Evolutionary conservation across 1,284 basidiomycete genomes (phyloP).

Genomic region (Cystobasidiaceae sp.): DNA sequence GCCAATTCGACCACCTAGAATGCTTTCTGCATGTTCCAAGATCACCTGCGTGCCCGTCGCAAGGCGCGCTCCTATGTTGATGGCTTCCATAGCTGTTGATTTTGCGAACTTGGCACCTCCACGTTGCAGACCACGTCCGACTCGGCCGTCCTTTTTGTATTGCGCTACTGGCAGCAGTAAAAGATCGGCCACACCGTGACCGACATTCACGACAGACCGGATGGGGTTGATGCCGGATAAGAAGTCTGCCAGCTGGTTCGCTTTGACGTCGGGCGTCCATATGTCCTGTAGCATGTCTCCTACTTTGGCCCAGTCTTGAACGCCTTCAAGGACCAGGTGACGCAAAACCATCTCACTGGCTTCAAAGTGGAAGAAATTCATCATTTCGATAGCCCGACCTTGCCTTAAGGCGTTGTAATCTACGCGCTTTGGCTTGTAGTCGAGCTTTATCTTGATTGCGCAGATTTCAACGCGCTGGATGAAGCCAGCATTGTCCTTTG

Average conservation of each 20-base stretch:
- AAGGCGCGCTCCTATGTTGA: slow-evolving; percentile 87
- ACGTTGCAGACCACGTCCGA: slow-evolving; percentile 87
- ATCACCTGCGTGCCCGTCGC: slow-evolving; percentile 97
- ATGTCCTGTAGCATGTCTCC: slow-evolving; percentile 89
- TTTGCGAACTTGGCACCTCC: slow-evolving; percentile 87
- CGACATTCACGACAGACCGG: slow-evolving; percentile 90
- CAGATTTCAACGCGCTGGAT: slow-evolving; percentile 68
- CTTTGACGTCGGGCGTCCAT: slow-evolving; percentile 99
- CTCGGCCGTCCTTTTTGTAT: slow-evolving; percentile 92
- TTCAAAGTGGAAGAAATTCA: slow-evolving; percentile 99
- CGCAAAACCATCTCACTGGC: slow-evolving; percentile 95
- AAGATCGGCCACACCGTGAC: slow-evolving; percentile 90
- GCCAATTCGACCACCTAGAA: slow-evolving; percentile 62
- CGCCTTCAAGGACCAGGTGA: slow-evolving; percentile 84
- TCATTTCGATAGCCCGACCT: slow-evolving; percentile 89
- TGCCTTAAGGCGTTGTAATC: slow-evolving; percentile 87
- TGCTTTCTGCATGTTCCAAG: slow-evolving; percentile 87
- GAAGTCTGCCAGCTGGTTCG: slow-evolving; percentile 93
- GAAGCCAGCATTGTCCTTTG: slow-evolving; percentile 2
- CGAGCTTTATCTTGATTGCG: slow-evolving; percentile 77
- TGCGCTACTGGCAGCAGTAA: slow-evolving; percentile 93
- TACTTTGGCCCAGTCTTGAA: slow-evolving; percentile 75
- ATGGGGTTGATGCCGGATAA: slow-evolving; percentile 96
- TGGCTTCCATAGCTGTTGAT: slow-evolving; percentile 87
- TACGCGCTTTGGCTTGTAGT: slow-evolving; percentile 96